Base-by-base conservation (phyloP, 352 stramenopile genomes). In the Halophytophthora polymorphica region DNA sequence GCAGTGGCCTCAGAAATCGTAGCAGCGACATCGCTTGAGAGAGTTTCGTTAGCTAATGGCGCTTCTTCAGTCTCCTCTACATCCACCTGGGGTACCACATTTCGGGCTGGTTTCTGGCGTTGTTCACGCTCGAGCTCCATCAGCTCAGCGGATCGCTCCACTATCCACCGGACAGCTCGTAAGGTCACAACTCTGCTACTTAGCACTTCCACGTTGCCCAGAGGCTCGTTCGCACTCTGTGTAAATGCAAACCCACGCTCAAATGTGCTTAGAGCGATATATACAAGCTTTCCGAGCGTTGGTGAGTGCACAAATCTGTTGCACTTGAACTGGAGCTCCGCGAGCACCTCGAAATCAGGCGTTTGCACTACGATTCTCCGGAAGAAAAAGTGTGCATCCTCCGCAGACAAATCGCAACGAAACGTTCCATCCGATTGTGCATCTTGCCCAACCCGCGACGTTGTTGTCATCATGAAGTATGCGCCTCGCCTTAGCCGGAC, bases 401-500 rank as follows among this genome's bases (percentile, higher is more conserved):
- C 29, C 6, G 61, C 2, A 19, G 41, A 51, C 23, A 15, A 12
- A 6, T 52, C 18, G 8, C 38, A 19, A 17, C 10, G 22, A 13
- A 18, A 10, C 12, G 13, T 12, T 8, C 8, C n/a, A 17, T 37
- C 13, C 15, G 10, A 19, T 33, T 35, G 22, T 18, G 4, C 33
- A n/a, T 50, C 48, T 3, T 37, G 21, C 12, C 19, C 18, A 31
- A 43, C 23, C 2, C 22, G 25, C 6, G 39, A 45, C 13, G 64
- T 68, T 41, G 56, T 36, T 6, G 47, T 60, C 6, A 68, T 25
- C 0, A 65, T 12, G 34, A 88, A 86, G 19, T 87, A 61, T 18
- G 67, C 53, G 10, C 81, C 77, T 43, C 46, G 60, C 36, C 74
- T 69, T 8, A 90, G 45, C 2, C 68, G 67, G 13, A 90, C 12